Conservation (phyloP, 2,329 filamentous ascomycete species). For the Mariannaea sp. region DNA sequence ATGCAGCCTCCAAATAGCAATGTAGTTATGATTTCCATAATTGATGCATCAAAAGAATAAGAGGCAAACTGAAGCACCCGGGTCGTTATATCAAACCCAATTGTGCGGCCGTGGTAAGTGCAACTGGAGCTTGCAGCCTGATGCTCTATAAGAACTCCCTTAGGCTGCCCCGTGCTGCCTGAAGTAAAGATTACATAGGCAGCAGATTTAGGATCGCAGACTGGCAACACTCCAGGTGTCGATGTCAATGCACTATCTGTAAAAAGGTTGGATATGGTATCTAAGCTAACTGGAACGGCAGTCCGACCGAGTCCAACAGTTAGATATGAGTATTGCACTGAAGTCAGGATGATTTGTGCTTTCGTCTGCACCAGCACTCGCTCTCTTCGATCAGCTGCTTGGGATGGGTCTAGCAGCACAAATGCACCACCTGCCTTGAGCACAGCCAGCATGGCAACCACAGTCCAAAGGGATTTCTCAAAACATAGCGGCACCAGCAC, state of each 20-base stretch:
- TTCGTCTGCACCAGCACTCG: conserved; percentile 6
- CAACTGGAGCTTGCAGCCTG: too few species aligned
- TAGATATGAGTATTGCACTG: neutral
- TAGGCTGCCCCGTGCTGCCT: too few species aligned
- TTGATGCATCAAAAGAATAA: conserved; percentile 25
- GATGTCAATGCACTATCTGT: too few species aligned
- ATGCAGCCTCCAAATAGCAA: conserved; percentile 26
- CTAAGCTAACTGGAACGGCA: neutral
- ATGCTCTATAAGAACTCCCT: too few species aligned
- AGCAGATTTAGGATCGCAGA: too few species aligned
- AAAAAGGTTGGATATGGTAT: neutral
- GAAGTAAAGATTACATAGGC: too few species aligned
- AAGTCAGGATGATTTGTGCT: neutral
- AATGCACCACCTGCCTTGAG: conserved; percentile 35
- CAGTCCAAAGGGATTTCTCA: conserved; percentile 31
- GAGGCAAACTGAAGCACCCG: conserved; percentile 26
- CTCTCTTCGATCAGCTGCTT: conserved; percentile 15
- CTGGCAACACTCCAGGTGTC: too few species aligned
- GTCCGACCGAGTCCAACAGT: neutral
- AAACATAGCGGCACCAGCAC: conserved; percentile 18
- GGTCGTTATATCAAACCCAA: too few species aligned
- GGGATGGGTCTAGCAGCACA: conserved; percentile 24
- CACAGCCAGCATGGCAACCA: conserved; percentile 32
- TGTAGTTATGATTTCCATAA: conserved; percentile 13
- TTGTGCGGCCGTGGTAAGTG: too few species aligned